phyloP scores from a whole-genome alignment of 148 eudicot species.

The Arbutus unedo region DNA sequence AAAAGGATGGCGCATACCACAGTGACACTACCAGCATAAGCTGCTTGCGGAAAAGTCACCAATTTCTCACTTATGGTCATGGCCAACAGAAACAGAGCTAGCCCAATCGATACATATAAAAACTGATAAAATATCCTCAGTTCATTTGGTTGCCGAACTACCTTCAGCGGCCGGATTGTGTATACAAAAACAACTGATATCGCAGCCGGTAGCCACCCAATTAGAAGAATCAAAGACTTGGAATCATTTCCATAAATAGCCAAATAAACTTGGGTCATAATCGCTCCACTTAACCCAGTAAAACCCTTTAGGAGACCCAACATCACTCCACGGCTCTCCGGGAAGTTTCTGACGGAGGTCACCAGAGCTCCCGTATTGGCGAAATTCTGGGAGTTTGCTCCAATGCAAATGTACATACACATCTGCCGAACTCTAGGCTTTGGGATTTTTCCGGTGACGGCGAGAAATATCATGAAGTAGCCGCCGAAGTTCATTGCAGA shows the following conservation, averaged over 20 bases:
- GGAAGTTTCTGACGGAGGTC: slow-evolving; percentile 18
- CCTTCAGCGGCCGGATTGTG: slow-evolving; percentile 14
- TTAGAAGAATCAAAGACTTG: slow-evolving; percentile 19
- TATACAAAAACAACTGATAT: slow-evolving; percentile 18
- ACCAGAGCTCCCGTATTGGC: slow-evolving; percentile 23
- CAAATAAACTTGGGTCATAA: slow-evolving; percentile 13
- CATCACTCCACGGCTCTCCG: slow-evolving; percentile 15
- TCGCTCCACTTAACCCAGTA: slow-evolving; percentile 21
- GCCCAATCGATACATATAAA: slow-evolving; percentile 10
- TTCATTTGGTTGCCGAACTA: slow-evolving; percentile 9
- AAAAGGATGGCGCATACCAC: slow-evolving; percentile 16
- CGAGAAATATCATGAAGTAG: slow-evolving; percentile 19
- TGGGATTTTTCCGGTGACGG: slow-evolving; percentile 16
- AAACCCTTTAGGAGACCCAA: slow-evolving; percentile 17
- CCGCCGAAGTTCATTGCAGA: slow-evolving; percentile 17
- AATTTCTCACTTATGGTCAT: slow-evolving; percentile 14
- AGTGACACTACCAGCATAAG: slow-evolving; percentile 19
- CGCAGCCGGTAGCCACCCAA: slow-evolving; percentile 20
- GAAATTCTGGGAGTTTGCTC: slow-evolving; percentile 22
- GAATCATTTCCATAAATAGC: slow-evolving; percentile 20
- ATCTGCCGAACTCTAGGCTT: slow-evolving; percentile 22
- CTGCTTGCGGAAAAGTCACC: slow-evolving; percentile 13
- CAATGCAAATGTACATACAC: slow-evolving; percentile 22
- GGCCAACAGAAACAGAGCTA: slow-evolving; percentile 18
- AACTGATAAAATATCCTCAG: slow-evolving; percentile 11